Evolutionary conservation across 768 basidiomycete species (phyloP), one percentile per base, ranked within the genome.

Genomic region (Boletus rufocinnamomeus): DNA sequence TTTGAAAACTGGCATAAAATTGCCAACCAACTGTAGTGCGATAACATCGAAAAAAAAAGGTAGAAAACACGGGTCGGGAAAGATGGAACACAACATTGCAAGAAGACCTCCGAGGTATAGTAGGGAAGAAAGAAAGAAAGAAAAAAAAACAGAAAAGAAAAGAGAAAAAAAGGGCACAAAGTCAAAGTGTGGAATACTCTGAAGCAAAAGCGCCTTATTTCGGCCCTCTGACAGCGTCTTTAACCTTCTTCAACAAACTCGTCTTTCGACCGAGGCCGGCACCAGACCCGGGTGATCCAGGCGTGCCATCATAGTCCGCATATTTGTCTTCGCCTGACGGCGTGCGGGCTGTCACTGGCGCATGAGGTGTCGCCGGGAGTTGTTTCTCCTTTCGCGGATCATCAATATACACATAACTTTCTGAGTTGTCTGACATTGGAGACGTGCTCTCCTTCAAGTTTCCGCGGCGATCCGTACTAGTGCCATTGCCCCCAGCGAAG

Each of bases 241-340:
- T 87, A 55, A 92, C 83, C 71, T 88, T 91, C 82, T 87, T 88
- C 79, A 92, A 81, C 58, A 93, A 75, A 68, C 89, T 91, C 2
- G 87, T 80, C 80, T 86, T 92, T 67, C 91, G 80, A 47, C 85
- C 86, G 1, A 93, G 79, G 25, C 78, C 76, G 9, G 67, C 66
- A 4, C 74, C 74, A 23, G 69, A 76, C 40, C 74, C 75, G 13
- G 82, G 75, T 6, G 74, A 72, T 53, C 65, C 63, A 54, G 63
- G 65, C 38, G 69, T 52, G 52, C 71, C 73, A 47, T 86, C 85
- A 67, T 83, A 82, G 66, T 88, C 87, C n/a, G 69, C 79, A 32
- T 72, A 68, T 32, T 54, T 68, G 53, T 74, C 73, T 50, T 70
- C 73, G 7, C 64, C 61, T 2, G 73, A 62, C 38, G 67, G 60